Evolutionary conservation across 768 basidiomycete genomes (phyloP).

Genomic region (Coprinellus aureogranulatus): DNA sequence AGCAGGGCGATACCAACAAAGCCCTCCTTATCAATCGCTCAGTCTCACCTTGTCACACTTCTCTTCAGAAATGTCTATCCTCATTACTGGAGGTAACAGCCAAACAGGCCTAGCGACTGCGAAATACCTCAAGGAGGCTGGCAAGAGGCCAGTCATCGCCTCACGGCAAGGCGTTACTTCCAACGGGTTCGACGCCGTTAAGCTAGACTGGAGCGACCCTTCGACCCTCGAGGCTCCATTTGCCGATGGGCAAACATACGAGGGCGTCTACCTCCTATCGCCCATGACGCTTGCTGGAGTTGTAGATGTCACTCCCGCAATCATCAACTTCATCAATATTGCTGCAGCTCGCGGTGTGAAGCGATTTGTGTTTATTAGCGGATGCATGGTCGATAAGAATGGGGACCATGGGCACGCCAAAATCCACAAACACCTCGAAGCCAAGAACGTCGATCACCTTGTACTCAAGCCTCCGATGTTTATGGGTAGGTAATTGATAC

Average conservation of each 20-base stretch:
- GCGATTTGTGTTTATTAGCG: constrained; percentile 15
- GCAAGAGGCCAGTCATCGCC: constrained; percentile 1
- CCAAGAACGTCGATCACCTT: constrained; percentile 18
- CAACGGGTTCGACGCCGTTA: background rate
- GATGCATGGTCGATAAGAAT: constrained; percentile 18
- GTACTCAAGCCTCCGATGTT: constrained; percentile 26
- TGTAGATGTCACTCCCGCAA: background rate
- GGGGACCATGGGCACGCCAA: background rate
- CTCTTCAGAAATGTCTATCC: constrained; percentile 19
- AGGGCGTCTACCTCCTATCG: background rate
- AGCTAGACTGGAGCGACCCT: constrained; percentile 2
- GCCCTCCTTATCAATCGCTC: no score
- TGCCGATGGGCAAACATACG: background rate
- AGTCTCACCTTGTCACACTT: no score
- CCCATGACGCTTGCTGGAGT: background rate
- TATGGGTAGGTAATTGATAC: constrained; percentile 20
- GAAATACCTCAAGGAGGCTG: constrained; percentile 14
- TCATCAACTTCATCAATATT: constrained; percentile 2
- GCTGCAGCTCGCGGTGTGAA: background rate
- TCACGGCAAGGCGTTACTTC: background rate
- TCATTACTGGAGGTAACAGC: constrained; percentile 28
- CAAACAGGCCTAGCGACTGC: constrained; percentile 19
- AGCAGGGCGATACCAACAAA: no score
- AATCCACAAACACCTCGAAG: constrained; percentile 2
- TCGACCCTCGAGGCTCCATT: background rate